These are phyloP conservation scores for Urtica urens DNA, from an alignment of 306 rosid species.

Conservation along the genomic window DNA sequence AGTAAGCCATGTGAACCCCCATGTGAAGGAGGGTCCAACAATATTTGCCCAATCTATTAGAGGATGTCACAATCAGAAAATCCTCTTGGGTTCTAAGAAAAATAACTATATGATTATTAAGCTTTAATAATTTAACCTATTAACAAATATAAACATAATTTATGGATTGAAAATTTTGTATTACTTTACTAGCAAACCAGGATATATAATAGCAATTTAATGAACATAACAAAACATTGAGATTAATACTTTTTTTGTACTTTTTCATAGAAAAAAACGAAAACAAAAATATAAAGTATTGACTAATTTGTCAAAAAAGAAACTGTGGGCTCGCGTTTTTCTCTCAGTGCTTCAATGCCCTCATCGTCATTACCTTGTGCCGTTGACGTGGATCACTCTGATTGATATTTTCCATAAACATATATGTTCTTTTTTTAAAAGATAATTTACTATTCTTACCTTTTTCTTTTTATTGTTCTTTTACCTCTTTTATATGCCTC, in stretches of 20 bases:
- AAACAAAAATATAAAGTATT: not conserved
- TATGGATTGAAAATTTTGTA: too few relatives aligned
- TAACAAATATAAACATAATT: not conserved
- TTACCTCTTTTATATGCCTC: not conserved
- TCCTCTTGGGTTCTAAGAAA: not conserved
- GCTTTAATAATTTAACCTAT: slow-evolving; percentile 8
- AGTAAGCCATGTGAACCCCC: slow-evolving; percentile 24
- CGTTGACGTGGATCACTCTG: slow-evolving; percentile 4
- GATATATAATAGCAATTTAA: too few relatives aligned
- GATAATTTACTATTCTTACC: not conserved
- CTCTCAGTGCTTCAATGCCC: slow-evolving; percentile 16
- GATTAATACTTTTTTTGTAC: too few relatives aligned
- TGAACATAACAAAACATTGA: too few relatives aligned
- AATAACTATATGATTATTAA: slow-evolving; percentile 14
- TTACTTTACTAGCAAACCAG: too few relatives aligned
- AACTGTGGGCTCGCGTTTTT: slow-evolving; percentile 23
- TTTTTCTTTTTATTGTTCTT: not conserved
- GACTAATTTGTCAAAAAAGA: slow-evolving; percentile 13
- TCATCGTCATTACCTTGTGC: slow-evolving; percentile 7
- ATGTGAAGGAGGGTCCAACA: slow-evolving; percentile 30
- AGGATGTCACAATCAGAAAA: slow-evolving; percentile 26
- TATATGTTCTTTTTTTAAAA: not conserved
- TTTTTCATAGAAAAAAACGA: too few relatives aligned
- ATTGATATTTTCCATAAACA: slow-evolving; percentile 4
- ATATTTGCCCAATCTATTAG: slow-evolving; percentile 13